Evolutionary conservation across 2,329 filamentous ascomycete genomes (phyloP), one percentile per base, ranked within the genome.

Genomic region (Ceratocystis huliohia): DNA sequence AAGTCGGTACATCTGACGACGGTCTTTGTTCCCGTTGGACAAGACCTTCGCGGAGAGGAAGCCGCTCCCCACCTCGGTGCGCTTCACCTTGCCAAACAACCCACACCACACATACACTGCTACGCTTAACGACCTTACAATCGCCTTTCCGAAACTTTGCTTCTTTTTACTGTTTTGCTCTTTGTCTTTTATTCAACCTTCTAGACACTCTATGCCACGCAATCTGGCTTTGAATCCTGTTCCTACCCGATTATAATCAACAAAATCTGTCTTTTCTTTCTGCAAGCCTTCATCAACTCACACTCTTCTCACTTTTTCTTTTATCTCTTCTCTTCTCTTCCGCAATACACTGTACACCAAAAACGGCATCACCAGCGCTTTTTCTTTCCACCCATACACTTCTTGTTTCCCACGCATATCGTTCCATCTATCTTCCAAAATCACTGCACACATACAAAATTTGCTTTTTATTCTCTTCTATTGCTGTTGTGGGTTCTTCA

Each of bases 61-160:
- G n/a, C 20, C 37, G 20, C 8, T 59, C 56, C 25, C 48, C 64
- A 65, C 61, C 56, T 22, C 20, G 56, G 13, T 15, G 41, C 53
- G 41, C 53, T 57, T 57, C 53, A n/a, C 53, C 22, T 25, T 2
- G 1, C 3, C 37, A 41, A 13, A 41, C 37, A 41, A 41, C 20
- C 8, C 48, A 22, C 17, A 50, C 48, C 7, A 20, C 15, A 3
- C 48, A 50, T n/a, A 57, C 53, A 33, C 67, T 66, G 72, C 71
- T 70, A 66, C 70, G 64, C 67, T 65, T 68, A 65, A 69, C 65
- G 69, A 64, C 69, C 67, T 53, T 66, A 63, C 69, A 67, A 72
- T 69, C 61, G 56, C 61, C 46, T 57, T 57, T 69, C 69, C 63
- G 65, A 25, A 28, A 41, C 13, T 41, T 17, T 44, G 22, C 33